A percentile compares a stretch with the other conserved stretches of the same genome.
Conservation (phyloP, 2,329 filamentous ascomycete genomes). For the Ophiostoma ips region DNA sequence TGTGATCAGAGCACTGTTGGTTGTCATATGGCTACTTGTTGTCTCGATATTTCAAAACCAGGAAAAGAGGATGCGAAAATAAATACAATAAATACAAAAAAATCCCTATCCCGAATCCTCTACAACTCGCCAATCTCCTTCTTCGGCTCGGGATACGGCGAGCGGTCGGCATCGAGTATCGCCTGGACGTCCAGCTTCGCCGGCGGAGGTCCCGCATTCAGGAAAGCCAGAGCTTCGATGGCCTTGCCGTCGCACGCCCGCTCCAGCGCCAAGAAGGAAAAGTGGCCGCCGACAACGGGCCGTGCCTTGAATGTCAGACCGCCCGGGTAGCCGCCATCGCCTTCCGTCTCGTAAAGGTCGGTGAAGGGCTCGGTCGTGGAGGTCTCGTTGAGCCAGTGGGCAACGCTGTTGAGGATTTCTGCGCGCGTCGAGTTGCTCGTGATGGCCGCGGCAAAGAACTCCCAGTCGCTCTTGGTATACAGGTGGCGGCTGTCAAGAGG, state of each 20-base stretch:
- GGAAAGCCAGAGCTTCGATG: constrained; percentile 38
- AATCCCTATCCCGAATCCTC: too few species aligned
- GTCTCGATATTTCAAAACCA: too few species aligned
- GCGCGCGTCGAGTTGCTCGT: constrained; percentile 52
- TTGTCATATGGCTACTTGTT: too few species aligned
- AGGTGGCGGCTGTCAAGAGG: constrained; percentile 71
- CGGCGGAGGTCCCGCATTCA: constrained; percentile 24
- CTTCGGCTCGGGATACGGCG: background rate
- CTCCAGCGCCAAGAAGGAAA: constrained; percentile 71
- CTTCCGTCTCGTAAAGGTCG: constrained; percentile 72
- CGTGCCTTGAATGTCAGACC: constrained; percentile 65
- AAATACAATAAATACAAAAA: too few species aligned
- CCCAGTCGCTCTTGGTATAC: constrained; percentile 84
- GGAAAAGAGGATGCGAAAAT: too few species aligned
- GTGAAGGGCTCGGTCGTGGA: constrained; percentile 62
- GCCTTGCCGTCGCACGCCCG: constrained; percentile 62
- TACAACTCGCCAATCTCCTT: background rate
- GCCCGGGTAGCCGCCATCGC: constrained; percentile 58
- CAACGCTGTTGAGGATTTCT: constrained; percentile 61
- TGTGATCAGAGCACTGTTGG: too few species aligned
- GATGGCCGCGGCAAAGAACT: constrained; percentile 76
- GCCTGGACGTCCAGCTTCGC: constrained; percentile 11
- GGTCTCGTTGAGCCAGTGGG: constrained; percentile 75
- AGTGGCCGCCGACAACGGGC: constrained; percentile 75
- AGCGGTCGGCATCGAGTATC: constrained; percentile 4